phyloP scores from a whole-genome alignment of 2,329 filamentous ascomycete genomes.

The Seiridium cupressi region DNA sequence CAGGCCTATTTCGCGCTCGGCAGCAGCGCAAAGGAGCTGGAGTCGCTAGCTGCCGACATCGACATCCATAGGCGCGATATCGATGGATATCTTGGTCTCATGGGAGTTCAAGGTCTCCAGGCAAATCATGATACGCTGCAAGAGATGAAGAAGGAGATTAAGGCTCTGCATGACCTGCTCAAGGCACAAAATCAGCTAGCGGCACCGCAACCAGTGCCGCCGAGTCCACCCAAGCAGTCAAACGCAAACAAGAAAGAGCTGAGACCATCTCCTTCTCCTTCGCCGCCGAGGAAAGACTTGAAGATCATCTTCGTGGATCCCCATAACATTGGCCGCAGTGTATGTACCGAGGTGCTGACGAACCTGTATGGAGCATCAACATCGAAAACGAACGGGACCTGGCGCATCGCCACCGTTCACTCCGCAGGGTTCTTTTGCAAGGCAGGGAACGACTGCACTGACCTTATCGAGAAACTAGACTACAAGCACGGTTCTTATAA shows the following conservation, averaged over 20 bases:
- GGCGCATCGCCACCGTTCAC: background rate
- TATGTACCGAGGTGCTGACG: background rate
- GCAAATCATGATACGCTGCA: background rate
- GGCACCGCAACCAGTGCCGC: background rate
- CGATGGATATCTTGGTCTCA: background rate
- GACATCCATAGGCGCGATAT: background rate
- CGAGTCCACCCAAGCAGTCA: background rate
- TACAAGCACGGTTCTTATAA: background rate
- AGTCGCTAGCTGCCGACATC: background rate
- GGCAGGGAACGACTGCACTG: background rate
- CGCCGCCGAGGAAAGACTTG: background rate
- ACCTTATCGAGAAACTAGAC: background rate
- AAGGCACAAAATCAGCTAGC: background rate
- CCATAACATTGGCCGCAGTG: background rate
- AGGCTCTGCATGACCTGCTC: background rate
- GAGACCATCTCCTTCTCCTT: background rate
- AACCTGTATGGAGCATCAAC: background rate
- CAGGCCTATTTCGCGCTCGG: constrained; percentile 1
- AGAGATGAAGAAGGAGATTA: background rate
- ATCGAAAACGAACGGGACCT: background rate
- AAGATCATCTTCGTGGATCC: constrained; percentile 3
- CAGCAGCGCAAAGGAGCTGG: background rate
- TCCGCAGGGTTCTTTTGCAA: background rate
- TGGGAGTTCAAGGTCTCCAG: background rate
- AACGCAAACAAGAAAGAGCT: background rate